Evolutionary conservation across 2,329 filamentous ascomycete genomes (phyloP).

Genomic region (Teratosphaeria zuluensis): DNA sequence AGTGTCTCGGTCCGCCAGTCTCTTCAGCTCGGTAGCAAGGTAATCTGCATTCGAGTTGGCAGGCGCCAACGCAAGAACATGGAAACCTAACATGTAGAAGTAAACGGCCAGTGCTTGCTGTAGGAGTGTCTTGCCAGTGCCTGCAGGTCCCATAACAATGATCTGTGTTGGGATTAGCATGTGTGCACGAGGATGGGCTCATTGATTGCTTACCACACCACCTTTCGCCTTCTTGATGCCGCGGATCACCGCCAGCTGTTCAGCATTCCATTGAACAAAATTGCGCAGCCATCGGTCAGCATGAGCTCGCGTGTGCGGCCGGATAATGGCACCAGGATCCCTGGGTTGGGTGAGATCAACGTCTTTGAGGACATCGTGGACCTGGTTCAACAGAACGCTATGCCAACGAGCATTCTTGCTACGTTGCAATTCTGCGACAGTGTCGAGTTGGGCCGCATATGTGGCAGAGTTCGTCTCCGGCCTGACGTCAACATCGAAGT

Average conservation of each 20-base stretch:
- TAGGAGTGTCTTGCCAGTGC: conserved; percentile 12
- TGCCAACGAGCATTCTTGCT: conserved; percentile 6
- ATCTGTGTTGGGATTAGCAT: not conserved
- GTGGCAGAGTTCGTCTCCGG: conserved; percentile 6
- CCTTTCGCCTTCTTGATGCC: conserved; percentile 5
- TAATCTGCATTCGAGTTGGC: conserved; percentile 11
- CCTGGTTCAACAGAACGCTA: conserved; percentile 11
- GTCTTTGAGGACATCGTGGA: conserved; percentile 2
- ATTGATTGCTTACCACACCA: not conserved
- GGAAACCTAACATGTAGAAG: conserved; percentile 9
- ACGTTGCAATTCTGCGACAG: conserved; percentile 1
- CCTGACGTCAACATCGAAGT: not conserved
- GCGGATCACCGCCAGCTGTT: conserved; percentile 9
- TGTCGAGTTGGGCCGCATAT: conserved; percentile 17
- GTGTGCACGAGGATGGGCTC: not conserved
- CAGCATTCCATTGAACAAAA: conserved; percentile 8
- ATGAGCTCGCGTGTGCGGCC: not conserved
- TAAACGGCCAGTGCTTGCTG: conserved; percentile 10
- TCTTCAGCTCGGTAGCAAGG: conserved; percentile 1
- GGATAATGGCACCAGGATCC: not conserved
- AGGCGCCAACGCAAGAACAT: conserved; percentile 7
- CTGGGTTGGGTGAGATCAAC: conserved; percentile 6
- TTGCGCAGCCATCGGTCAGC: conserved; percentile 4
- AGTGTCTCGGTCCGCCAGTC: not conserved
- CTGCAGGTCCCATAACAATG: conserved; percentile 8